A percentile compares a stretch with the other conserved stretches of the same genome.
Conservation (phyloP, 1,139 yeast species). For the Protomyces pachydermus region DNA sequence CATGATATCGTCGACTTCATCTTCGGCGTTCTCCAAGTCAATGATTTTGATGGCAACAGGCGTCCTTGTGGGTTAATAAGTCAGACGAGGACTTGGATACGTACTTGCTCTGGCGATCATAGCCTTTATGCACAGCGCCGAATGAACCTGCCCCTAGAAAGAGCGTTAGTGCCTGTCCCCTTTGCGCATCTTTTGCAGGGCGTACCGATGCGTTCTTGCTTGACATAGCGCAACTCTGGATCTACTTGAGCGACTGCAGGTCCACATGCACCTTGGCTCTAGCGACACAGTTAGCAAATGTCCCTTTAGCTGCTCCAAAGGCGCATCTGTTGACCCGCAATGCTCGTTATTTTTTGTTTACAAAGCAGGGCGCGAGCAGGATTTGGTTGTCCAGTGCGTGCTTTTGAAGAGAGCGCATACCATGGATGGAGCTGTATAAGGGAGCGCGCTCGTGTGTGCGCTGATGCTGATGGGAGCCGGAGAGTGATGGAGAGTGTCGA, state of each 20-base stretch:
- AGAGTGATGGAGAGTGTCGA: no score
- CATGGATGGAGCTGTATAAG: no score
- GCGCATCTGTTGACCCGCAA: no score
- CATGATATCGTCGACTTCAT: slow-evolving; percentile 61
- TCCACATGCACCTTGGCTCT: background rate
- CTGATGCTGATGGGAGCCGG: no score
- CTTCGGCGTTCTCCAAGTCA: slow-evolving; percentile 67
- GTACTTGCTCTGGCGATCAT: slow-evolving; percentile 21
- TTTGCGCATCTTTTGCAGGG: background rate
- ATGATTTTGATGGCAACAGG: slow-evolving; percentile 75
- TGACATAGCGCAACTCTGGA: slow-evolving; percentile 54
- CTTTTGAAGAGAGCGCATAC: no score
- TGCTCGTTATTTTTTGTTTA: no score
- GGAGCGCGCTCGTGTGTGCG: no score
- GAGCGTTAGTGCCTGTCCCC: background rate
- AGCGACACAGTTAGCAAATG: background rate
- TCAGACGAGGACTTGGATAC: background rate
- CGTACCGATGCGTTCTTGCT: slow-evolving; percentile 25
- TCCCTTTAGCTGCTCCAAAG: no score
- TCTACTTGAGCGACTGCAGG: slow-evolving; percentile 49
- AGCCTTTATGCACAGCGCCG: slow-evolving; percentile 77
- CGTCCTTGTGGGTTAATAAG: slow-evolving; percentile 37
- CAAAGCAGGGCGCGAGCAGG: no score
- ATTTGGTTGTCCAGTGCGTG: no score
- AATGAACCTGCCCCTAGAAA: slow-evolving; percentile 70